Conservation (phyloP, 495 filamentous ascomycete genomes). For the Neurospora sp. region DNA sequence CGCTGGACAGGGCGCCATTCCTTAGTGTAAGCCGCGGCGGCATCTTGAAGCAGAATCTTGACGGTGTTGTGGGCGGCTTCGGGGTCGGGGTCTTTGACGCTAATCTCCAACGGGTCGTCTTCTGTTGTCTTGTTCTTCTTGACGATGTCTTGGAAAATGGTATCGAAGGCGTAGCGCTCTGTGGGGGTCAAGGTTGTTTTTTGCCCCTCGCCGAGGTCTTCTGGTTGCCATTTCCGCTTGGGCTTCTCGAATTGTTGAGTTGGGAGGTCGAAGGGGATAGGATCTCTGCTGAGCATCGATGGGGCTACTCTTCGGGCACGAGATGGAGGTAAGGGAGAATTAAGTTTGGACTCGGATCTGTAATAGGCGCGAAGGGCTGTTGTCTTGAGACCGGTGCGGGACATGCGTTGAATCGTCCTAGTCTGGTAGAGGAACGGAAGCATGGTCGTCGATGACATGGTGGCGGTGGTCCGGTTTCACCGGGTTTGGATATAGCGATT, state of each 20-base stretch:
- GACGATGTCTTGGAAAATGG: constrained; percentile 48
- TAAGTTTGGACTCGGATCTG: constrained; percentile 1
- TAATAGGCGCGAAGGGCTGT: constrained; percentile 12
- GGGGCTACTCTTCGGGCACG: background rate
- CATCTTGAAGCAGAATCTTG: constrained; percentile 28
- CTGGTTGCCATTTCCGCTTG: background rate
- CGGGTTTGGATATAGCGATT: background rate
- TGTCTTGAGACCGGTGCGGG: constrained; percentile 3
- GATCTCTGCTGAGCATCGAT: constrained; percentile 7
- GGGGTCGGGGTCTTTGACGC: background rate
- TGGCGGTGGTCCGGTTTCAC: background rate
- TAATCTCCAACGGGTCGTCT: background rate
- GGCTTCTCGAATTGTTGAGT: constrained; percentile 6
- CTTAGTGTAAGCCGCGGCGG: constrained; percentile 11
- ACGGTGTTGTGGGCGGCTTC: constrained; percentile 7
- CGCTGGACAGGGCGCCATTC: constrained; percentile 4
- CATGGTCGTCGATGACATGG: constrained; percentile 28
- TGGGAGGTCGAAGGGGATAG: constrained; percentile 31
- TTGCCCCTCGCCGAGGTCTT: constrained; percentile 7
- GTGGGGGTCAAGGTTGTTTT: constrained; percentile 45
- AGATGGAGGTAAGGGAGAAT: background rate
- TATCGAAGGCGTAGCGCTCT: constrained; percentile 46
- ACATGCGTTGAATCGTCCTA: constrained; percentile 41
- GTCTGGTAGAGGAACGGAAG: constrained; percentile 65
- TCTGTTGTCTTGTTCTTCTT: background rate